phyloP scores from a whole-genome alignment of 2,329 filamentous ascomycete species.

The Stagonosporopsis rhizophila region DNA sequence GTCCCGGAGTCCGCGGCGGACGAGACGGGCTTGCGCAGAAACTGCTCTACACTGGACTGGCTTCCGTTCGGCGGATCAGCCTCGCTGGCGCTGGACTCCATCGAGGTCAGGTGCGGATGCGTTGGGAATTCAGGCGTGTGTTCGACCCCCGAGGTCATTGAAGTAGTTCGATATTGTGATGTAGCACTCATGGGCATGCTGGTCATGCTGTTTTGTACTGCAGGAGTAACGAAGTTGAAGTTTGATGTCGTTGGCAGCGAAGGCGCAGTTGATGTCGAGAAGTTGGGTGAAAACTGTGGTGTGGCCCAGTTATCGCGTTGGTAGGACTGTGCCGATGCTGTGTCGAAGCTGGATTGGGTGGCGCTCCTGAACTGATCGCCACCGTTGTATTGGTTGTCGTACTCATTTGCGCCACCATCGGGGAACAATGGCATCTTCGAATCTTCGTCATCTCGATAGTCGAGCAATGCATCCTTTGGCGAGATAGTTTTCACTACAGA shows the following conservation, averaged over 20 bases:
- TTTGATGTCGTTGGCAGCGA: conserved; percentile 43
- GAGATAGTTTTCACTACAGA: conserved; percentile 81
- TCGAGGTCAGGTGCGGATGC: conserved; percentile 63
- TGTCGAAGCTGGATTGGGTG: conserved; percentile 47
- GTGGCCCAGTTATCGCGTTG: conserved; percentile 46
- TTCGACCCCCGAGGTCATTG: conserved; percentile 46
- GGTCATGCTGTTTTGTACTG: conserved; percentile 44
- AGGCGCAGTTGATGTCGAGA: conserved; percentile 38
- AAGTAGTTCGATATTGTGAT: conserved; percentile 45
- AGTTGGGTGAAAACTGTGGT: conserved; percentile 46
- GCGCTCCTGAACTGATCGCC: conserved; percentile 50
- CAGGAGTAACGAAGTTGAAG: conserved; percentile 58
- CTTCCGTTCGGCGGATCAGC: conserved; percentile 53
- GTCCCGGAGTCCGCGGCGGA: conserved; percentile 81
- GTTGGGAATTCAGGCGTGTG: conserved; percentile 65
- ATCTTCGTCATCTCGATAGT: conserved; percentile 79
- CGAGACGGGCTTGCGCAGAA: conserved; percentile 63
- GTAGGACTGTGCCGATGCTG: conserved; percentile 44
- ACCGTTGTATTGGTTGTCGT: conserved; percentile 54
- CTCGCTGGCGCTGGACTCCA: conserved; percentile 68
- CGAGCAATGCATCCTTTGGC: conserved; percentile 87
- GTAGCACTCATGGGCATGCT: conserved; percentile 42
- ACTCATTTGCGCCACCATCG: conserved; percentile 62
- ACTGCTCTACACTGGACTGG: conserved; percentile 47
- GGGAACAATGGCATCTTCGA: conserved; percentile 77